A percentile compares a stretch with the other conserved stretches of the same genome.
phyloP scores from a whole-genome alignment of 495 filamentous ascomycete genomes.

The Mytilinidion resinicola region DNA sequence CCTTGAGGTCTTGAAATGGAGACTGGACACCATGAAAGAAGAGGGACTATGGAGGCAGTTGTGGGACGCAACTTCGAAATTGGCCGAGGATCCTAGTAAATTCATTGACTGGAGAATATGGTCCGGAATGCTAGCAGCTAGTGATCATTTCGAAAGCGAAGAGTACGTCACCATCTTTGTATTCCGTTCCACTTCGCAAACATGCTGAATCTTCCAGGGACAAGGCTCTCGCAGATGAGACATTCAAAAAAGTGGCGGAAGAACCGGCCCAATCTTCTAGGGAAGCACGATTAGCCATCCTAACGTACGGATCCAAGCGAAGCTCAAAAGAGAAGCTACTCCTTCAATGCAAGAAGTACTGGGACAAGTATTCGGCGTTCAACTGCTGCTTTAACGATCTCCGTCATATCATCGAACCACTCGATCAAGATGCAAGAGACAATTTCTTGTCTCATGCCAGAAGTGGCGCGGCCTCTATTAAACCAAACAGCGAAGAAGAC shows the following conservation, averaged over 20 bases:
- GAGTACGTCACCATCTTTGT: too few species aligned
- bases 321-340: not conserved
- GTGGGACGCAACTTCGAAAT: not conserved
- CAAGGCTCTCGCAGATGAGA: too few species aligned
- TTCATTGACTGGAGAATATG: not conserved
- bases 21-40: not conserved
- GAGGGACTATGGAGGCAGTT: not conserved
- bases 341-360: slow-evolving; percentile 6
- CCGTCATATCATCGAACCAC: slow-evolving; percentile 9
- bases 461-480: not conserved
- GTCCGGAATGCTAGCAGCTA: not conserved
- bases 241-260: too few species aligned
- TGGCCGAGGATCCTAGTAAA: not conserved
- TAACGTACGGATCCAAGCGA: not conserved
- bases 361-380: not conserved
- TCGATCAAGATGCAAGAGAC: not conserved
- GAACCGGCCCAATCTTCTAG: not conserved
- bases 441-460: slow-evolving; percentile 9
- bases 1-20: not conserved
- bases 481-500: not conserved
- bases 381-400: slow-evolving; percentile 19
- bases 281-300: not conserved
- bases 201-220: too few species aligned
- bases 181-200: too few species aligned
- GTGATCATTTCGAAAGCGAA: too few species aligned